Base-by-base conservation (phyloP, 257 asterid species). In the Solanum raphanifolium region DNA sequence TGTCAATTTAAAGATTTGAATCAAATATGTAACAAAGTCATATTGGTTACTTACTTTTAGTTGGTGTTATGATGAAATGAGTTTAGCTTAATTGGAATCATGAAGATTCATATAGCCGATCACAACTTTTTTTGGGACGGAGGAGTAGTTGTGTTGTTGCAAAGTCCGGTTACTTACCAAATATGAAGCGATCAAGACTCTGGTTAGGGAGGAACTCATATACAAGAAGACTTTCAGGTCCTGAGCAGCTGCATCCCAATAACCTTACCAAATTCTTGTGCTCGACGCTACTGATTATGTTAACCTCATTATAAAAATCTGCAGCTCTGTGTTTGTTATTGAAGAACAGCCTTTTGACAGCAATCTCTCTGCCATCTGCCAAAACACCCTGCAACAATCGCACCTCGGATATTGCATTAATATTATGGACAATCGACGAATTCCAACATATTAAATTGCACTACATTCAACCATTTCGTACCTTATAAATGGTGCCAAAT, bases 401-500 rank as follows among this genome's bases (percentile, higher is more conserved):
- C 31, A 1, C 52, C 25, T 48, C n/a, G n/a, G n/a, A n/a, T n/a
- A n/a, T n/a, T n/a, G n/a, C n/a, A n/a, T n/a, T n/a, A n/a, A n/a
- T n/a, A n/a, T n/a, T n/a, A n/a, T n/a, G n/a, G n/a, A n/a, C n/a
- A n/a, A n/a, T n/a, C n/a, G n/a, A n/a, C n/a, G n/a, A n/a, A n/a
- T n/a, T n/a, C n/a, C n/a, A n/a, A n/a, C n/a, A n/a, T n/a, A n/a
- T n/a, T n/a, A n/a, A n/a, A n/a, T 9, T 35, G 5, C 48, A 74
- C 35, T 74, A 52, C 62, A 16, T 31, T 62, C 25, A 66, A 36
- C 23, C 25, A 34, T 43, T 34, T 88, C 88, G 1, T 73, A 73
- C 82, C 92, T 90, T 89, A 52, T 90, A 90, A 75, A 90, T 90
- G 2, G 85, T 83, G 69, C 92, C 92, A 86, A 85, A 90, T 69